Evolutionary conservation across 306 rosid species (phyloP).

Genomic region (Pyrus betulifolia): DNA sequence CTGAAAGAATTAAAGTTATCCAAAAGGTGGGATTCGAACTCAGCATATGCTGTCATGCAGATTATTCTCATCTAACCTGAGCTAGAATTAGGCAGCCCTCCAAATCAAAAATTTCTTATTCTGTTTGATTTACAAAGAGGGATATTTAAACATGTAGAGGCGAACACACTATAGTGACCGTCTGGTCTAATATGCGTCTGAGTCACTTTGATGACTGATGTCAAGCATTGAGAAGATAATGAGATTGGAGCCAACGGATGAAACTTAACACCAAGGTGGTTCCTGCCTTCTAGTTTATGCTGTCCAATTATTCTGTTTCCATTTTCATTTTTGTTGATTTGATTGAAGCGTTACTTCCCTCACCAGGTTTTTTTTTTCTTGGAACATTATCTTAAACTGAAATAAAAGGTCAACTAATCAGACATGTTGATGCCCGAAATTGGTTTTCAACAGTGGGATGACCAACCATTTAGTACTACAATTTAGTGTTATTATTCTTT

Average conservation of each 20-base stretch:
- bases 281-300: background rate
- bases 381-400: background rate
- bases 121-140: too few relatives aligned
- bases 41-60: conserved; percentile 19
- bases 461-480: too few relatives aligned
- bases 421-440: too few relatives aligned
- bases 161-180: too few relatives aligned
- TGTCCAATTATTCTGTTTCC: background rate
- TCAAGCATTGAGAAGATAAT: background rate
- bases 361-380: background rate
- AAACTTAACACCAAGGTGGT: background rate
- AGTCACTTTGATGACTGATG: background rate
- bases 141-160: too few relatives aligned
- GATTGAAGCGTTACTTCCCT: background rate
- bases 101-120: background rate
- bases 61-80: conserved; percentile 9
- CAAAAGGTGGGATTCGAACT: conserved; percentile 15
- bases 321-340: background rate
- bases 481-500: fast-evolving
- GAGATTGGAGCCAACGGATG: background rate
- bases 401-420: too few relatives aligned
- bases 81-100: background rate
- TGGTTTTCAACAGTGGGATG: too few relatives aligned
- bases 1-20: conserved; percentile 8
- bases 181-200: background rate